A percentile compares a stretch with the other conserved stretches of the same genome.
Evolutionary conservation across 139 green algal genomes (phyloP).

Genomic region (Coelastrella sp.): DNA sequence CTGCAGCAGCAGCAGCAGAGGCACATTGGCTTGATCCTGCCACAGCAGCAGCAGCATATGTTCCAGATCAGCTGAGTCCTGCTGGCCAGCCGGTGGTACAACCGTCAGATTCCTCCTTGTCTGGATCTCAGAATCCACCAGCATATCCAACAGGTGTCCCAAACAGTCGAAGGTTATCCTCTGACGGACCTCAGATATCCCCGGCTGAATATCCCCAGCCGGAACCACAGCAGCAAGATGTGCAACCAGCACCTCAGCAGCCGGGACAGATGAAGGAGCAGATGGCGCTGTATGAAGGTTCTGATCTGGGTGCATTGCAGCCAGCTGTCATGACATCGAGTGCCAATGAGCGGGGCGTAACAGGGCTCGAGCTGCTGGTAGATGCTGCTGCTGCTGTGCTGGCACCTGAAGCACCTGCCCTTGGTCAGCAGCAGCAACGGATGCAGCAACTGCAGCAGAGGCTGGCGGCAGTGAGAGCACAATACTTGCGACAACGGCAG

Average conservation of each 20-base stretch:
- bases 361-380: neutral
- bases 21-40: neutral
- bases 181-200: neutral
- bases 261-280: neutral
- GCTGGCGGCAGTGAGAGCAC: too few relatives aligned
- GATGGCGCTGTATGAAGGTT: too few relatives aligned
- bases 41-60: too few relatives aligned
- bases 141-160: too few relatives aligned
- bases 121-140: too few relatives aligned
- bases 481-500: neutral
- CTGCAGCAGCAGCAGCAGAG: neutral
- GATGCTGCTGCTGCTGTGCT: neutral
- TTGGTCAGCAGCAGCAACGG: neutral
- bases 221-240: neutral
- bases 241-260: neutral
- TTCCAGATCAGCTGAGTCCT: too few relatives aligned
- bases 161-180: too few relatives aligned
- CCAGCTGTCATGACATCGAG: neutral
- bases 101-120: too few relatives aligned
- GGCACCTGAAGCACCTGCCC: neutral
- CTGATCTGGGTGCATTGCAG: neutral
- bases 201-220: neutral
- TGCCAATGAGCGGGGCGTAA: neutral
- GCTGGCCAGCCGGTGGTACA: too few relatives aligned
- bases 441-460: neutral